phyloP scores from a whole-genome alignment of 2,329 filamentous ascomycete genomes.

The Colletotrichum orbiculare region DNA sequence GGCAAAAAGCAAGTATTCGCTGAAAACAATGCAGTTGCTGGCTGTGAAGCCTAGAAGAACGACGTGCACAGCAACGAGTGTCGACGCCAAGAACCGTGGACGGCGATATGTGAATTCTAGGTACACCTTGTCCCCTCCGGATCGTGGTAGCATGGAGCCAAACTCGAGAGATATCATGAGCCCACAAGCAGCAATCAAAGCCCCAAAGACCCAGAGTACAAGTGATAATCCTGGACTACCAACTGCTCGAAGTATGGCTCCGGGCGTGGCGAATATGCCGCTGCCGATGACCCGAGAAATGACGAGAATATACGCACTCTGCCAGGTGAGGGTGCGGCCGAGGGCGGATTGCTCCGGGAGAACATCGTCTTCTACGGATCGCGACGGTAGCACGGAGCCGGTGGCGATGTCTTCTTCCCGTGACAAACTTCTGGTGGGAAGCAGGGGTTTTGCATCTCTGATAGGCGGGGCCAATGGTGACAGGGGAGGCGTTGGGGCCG shows the following conservation, averaged over 20 bases:
- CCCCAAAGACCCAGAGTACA: slow-evolving; percentile 71
- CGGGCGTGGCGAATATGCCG: slow-evolving; percentile 79
- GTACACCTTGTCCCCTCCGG: slow-evolving; percentile 77
- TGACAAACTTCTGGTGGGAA: neutral
- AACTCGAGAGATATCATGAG: slow-evolving; percentile 74
- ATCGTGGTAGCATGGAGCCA: slow-evolving; percentile 76
- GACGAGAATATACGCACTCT: slow-evolving; percentile 73
- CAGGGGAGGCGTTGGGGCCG: neutral
- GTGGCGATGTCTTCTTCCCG: neutral
- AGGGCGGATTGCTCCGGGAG: slow-evolving; percentile 68
- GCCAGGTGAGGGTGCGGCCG: slow-evolving; percentile 71
- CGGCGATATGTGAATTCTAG: slow-evolving; percentile 75
- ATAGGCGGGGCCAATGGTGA: neutral
- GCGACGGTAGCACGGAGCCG: slow-evolving; percentile 10
- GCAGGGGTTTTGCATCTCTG: neutral
- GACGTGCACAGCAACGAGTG: slow-evolving; percentile 71
- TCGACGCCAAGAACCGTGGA: slow-evolving; percentile 73
- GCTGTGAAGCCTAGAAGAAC: slow-evolving; percentile 75
- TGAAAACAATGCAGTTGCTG: slow-evolving; percentile 77
- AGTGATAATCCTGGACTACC: slow-evolving; percentile 75
- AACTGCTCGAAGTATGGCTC: slow-evolving; percentile 72
- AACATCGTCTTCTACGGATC: slow-evolving; percentile 65
- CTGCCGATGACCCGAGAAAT: slow-evolving; percentile 76
- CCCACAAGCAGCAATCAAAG: slow-evolving; percentile 69
- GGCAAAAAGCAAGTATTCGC: slow-evolving; percentile 72